Evolutionary conservation across 2,329 filamentous ascomycete genomes (phyloP), one percentile per base, ranked within the genome.

Genomic region (Penicillium sp.): DNA sequence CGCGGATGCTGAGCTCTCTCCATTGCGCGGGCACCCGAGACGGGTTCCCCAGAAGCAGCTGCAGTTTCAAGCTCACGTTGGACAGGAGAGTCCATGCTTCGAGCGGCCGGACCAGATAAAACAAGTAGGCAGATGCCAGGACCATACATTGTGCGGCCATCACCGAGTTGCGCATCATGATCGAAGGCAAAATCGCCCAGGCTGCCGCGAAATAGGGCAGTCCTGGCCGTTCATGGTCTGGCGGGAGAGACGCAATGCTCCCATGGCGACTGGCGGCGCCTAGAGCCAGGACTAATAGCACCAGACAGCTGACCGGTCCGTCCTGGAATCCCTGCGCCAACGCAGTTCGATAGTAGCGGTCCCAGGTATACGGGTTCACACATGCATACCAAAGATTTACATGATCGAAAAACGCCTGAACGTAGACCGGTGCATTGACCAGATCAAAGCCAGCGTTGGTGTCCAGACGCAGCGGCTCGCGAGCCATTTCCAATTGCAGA

Each of bases 331-430:
- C 83, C 55, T 85, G 85, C 2, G 85, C 85, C 5, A 90, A 76
- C 0, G 88, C 88, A 4, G 79, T 85, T 27, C 83, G 81, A 63
- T 90, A 90, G 63, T 89, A 84, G 50, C 77, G 82, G 37, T 80
- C 76, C 87, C 88, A 93, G 1, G 83, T 86, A 65, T 87, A 87
- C 1, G 87, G 87, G 63, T 90, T 90, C 32, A 93, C 86, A 58
- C 86, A 89, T 8, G 88, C 87, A 60, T 91, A 91, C 85, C 88
- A 91, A 3, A 90, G 78, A 55, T 91, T 91, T 50, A 90, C 88
- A 37, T 84, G 78, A 49, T 86, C 83, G 61, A 91, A 93, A 66
- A 88, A 91, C 1, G 87, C 84, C 61, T 86, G 82, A 36, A 88
- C 84, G 64, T 90, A 90, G 4, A 82, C 78, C 40, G 82, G 78